phyloP scores from a whole-genome alignment of 1,284 basidiomycete species.

The Cutaneotrichosporon cutaneum region DNA sequence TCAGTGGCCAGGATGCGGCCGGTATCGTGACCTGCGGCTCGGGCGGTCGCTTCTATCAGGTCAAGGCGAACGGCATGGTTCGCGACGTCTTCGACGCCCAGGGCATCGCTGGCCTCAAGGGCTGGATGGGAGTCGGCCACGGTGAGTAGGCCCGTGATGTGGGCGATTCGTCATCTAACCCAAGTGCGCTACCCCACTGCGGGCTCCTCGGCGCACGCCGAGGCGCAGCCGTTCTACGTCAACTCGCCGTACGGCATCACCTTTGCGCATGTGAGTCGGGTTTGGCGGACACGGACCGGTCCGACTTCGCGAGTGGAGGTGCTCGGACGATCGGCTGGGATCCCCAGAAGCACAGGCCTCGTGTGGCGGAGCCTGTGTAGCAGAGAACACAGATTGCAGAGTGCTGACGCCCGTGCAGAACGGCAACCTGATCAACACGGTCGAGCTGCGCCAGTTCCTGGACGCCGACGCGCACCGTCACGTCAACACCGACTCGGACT shows the following conservation, averaged over 20 bases:
- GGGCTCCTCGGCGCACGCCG: slow-evolving; percentile 94
- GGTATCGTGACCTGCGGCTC: slow-evolving; percentile 96
- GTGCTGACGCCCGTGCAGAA: slow-evolving; percentile 62
- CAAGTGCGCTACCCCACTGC: slow-evolving; percentile 96
- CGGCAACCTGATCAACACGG: slow-evolving; percentile 96
- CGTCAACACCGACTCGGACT: slow-evolving; percentile 98
- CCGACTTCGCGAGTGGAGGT: background rate
- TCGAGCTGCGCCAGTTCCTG: slow-evolving; percentile 81
- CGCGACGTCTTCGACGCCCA: slow-evolving; percentile 90
- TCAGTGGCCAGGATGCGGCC: slow-evolving; percentile 89
- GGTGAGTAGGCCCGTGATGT: slow-evolving; percentile 59
- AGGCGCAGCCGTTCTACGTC: slow-evolving; percentile 99
- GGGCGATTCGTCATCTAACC: background rate
- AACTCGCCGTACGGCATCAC: slow-evolving; percentile 95
- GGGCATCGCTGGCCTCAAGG: slow-evolving; percentile 73
- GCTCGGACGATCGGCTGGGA: background rate
- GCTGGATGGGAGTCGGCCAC: slow-evolving; percentile 97
- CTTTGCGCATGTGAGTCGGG: slow-evolving; percentile 80
- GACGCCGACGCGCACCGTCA: slow-evolving; percentile 96
- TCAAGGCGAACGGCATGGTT: slow-evolving; percentile 99
- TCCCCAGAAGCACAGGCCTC: background rate
- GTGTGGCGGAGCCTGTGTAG: background rate
- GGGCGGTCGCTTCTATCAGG: slow-evolving; percentile 94
- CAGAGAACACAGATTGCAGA: background rate
- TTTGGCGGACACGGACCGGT: background rate